Conservation (phyloP, 176 grass and related monocot species). For the Raddia guianensis region DNA sequence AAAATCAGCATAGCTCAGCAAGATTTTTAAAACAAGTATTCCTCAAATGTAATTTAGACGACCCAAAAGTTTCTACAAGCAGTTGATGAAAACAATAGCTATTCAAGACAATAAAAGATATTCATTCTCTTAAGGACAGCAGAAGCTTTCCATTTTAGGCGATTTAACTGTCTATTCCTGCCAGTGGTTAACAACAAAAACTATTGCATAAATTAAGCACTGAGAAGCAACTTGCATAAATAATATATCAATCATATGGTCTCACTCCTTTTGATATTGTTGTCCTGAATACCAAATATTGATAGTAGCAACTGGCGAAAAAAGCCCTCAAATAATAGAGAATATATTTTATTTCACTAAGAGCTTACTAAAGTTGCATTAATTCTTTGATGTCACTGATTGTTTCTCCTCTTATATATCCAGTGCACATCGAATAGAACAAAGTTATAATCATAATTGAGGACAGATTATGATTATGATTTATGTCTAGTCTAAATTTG, state of each 20-base stretch:
- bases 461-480: too few relatives aligned
- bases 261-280: neutral
- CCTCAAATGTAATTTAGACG: neutral
- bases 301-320: neutral
- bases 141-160: neutral
- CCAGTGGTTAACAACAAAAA: constrained; percentile 7
- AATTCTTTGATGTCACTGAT: neutral
- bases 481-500: neutral
- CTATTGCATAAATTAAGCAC: constrained; percentile 8
- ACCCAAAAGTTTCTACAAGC: constrained; percentile 4
- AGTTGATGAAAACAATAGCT: constrained; percentile 2
- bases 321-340: neutral
- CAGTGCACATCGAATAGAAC: neutral
- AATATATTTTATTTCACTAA: constrained; percentile 10
- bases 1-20: neutral
- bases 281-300: neutral
- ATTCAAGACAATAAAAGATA: neutral
- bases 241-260: neutral
- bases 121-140: neutral
- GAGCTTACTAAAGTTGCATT: neutral
- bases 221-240: neutral
- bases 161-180: neutral
- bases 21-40: neutral
- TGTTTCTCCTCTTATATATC: neutral
- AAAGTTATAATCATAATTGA: neutral